These are phyloP conservation scores for Endothia cerciana DNA, from an alignment of 2,329 filamentous ascomycete species.

Conservation along the genomic window DNA sequence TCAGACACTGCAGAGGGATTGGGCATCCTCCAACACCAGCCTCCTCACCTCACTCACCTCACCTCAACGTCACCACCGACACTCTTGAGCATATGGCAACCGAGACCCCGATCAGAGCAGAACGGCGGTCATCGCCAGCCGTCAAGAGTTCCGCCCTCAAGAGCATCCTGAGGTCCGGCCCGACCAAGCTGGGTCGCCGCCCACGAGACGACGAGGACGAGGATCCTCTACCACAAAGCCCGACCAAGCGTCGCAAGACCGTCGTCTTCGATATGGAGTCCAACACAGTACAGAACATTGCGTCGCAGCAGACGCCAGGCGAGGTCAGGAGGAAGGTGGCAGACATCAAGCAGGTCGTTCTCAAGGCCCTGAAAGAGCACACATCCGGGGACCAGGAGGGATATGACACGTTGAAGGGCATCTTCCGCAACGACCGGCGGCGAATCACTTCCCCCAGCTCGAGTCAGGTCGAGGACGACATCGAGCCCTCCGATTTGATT, in stretches of 20 bases:
- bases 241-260: conserved; percentile 56
- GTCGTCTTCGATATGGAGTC: conserved; percentile 63
- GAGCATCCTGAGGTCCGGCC: conserved; percentile 18
- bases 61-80: conserved; percentile 12
- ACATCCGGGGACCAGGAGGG: conserved; percentile 60
- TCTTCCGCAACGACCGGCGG: conserved; percentile 57
- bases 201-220: conserved; percentile 38
- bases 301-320: conserved; percentile 54
- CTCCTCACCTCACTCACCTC: neutral
- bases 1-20: neutral
- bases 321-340: conserved; percentile 61
- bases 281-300: conserved; percentile 60
- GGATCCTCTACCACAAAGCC: conserved; percentile 45
- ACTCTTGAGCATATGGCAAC: conserved; percentile 24
- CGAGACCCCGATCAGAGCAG: conserved; percentile 25
- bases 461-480: conserved; percentile 49
- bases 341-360: conserved; percentile 59
- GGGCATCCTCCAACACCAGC: conserved; percentile 15
- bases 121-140: conserved; percentile 25
- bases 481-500: conserved; percentile 60
- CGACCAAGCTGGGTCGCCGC: conserved; percentile 21
- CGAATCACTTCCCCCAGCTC: conserved; percentile 36
- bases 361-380: conserved; percentile 60
- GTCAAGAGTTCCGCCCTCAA: conserved; percentile 27
- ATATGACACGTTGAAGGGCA: conserved; percentile 64